phyloP scores from a whole-genome alignment of 352 stramenopile species.

The Globisporangium nodosum region DNA sequence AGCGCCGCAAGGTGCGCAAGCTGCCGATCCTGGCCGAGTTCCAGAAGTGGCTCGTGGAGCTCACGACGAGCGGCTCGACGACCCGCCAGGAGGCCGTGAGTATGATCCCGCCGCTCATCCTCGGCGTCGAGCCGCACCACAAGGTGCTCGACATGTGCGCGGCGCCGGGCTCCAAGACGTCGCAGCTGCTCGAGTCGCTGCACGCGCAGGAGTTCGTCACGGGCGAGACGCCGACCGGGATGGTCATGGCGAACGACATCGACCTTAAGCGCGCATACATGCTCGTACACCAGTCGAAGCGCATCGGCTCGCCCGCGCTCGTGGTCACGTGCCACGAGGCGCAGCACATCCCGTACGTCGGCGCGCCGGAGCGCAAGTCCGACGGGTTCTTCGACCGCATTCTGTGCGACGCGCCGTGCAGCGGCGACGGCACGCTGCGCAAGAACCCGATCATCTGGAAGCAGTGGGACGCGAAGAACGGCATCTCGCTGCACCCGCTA shows the following conservation, averaged over 20 bases:
- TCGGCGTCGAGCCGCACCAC: constrained; percentile 93
- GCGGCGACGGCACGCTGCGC: constrained; percentile 96
- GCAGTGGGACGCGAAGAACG: constrained; percentile 90
- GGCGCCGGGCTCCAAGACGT: constrained; percentile 98
- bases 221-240: constrained; percentile 79
- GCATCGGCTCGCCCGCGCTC: constrained; percentile 91
- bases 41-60: constrained; percentile 94
- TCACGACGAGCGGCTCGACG: constrained; percentile 92
- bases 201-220: constrained; percentile 76
- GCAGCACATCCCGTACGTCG: constrained; percentile 93
- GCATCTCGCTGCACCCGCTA: constrained; percentile 90
- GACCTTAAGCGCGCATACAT: constrained; percentile 98
- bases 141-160: constrained; percentile 97
- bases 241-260: constrained; percentile 96
- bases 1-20: constrained; percentile 89
- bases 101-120: constrained; percentile 98
- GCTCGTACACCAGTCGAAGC: constrained; percentile 96
- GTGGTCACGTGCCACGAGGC: constrained; percentile 96
- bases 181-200: constrained; percentile 95
- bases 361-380: constrained; percentile 39
- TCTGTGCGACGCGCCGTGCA: constrained; percentile 98
- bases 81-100: constrained; percentile 98
- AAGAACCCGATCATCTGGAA: constrained; percentile 98
- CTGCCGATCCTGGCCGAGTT: constrained; percentile 90
- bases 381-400: constrained; percentile 96